Conservation (phyloP, 1,284 basidiomycete genomes). For the Xerocomus minutiporus region DNA sequence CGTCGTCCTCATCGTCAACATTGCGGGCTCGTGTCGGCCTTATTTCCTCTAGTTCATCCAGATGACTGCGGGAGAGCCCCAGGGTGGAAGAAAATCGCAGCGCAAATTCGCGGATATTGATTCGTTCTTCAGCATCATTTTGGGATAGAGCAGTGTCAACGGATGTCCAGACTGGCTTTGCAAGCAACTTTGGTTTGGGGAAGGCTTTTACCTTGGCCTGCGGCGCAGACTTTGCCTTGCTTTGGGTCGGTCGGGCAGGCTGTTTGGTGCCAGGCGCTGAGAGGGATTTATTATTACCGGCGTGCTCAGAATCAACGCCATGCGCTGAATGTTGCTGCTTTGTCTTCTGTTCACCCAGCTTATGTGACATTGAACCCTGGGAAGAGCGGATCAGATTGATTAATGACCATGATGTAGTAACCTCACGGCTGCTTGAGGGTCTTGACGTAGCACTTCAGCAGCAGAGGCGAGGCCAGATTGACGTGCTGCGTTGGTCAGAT, state of each 20-base stretch:
- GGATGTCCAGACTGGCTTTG: slow-evolving; percentile 46
- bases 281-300: slow-evolving; percentile 7
- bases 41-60: slow-evolving; percentile 65
- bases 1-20: slow-evolving; percentile 38
- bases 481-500: slow-evolving; percentile 35
- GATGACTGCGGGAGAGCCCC: slow-evolving; percentile 48
- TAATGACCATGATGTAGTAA: not conserved
- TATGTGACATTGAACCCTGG: slow-evolving; percentile 32
- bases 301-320: slow-evolving; percentile 4
- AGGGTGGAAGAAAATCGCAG: slow-evolving; percentile 56
- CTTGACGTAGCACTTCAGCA: slow-evolving; percentile 35
- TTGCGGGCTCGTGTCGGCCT: slow-evolving; percentile 36
- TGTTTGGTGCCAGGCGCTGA: slow-evolving; percentile 10
- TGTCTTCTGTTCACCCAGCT: slow-evolving; percentile 19
- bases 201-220: slow-evolving; percentile 15
- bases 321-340: slow-evolving; percentile 11
- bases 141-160: slow-evolving; percentile 44
- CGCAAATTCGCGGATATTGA: slow-evolving; percentile 69
- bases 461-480: slow-evolving; percentile 37
- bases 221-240: slow-evolving; percentile 10
- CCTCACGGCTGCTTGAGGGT: slow-evolving; percentile 35
- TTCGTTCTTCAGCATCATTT: slow-evolving; percentile 51
- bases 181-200: slow-evolving; percentile 29
- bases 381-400: slow-evolving; percentile 7
- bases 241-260: not conserved